Base-by-base conservation (phyloP, 352 stramenopile species). In the Pythium plurisporium region DNA sequence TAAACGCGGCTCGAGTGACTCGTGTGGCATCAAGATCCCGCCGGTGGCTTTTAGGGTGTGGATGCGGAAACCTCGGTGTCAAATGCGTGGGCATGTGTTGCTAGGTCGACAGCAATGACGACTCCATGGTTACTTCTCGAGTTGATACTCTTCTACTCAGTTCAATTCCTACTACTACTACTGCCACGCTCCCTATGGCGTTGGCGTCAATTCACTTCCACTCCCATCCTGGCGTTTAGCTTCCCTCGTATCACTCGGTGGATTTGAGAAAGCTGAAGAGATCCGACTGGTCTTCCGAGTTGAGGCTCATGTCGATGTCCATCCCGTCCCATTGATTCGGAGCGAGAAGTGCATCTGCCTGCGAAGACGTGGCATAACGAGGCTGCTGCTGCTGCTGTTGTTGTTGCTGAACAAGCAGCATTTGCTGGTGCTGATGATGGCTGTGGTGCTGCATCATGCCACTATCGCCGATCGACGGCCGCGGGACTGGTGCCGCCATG, bases 191-290 rank as follows among this genome's bases (percentile, higher is more conserved):
- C 49, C 50, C 50, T 40, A 4, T 48, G 50, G 34, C 48, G 48
- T 23, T 5, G 17, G 42, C 25, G 12, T 33, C n/a, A n/a, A n/a
- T n/a, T n/a, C n/a, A n/a, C n/a, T 22, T 42, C 36, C 22, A 23
- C 31, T 43, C 15, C 26, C 17, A 5, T 20, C 38, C 1, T 44
- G n/a, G n/a, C n/a, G n/a, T n/a, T n/a, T n/a, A n/a, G n/a, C n/a
- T n/a, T n/a, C n/a, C n/a, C n/a, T n/a, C n/a, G n/a, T 33, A n/a
- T 38, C 59, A 67, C 33, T 67, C 59, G n/a, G 23, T 62, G 4
- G 46, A 55, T 46, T 67, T 67, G n/a, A 67, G 41, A 17, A 67
- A 67, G 41, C 60, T 53, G 47, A 67, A 67, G 46, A 67, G 60
- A 50, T 67, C 60, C 12, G 49, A 55, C 40, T 55, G 47, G 45